Percentiles rank a stretch among this genome's conserved stretches.
Evolutionary conservation across 106 monocot species (phyloP).

Genomic region (Phalaenopsis equestris): DNA sequence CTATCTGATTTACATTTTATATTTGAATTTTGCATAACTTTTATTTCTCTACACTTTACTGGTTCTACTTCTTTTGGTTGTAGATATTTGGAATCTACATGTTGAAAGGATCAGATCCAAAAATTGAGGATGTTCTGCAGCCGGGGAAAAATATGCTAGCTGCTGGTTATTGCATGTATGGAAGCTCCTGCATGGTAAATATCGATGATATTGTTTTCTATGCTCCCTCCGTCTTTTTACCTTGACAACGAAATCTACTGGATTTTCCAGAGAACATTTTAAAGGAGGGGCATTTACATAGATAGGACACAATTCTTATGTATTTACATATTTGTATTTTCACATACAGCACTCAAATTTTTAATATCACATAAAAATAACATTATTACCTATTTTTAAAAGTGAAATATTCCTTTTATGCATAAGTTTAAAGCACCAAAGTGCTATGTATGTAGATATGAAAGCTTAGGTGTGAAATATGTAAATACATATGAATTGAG

Average conservation of each 20-base stretch:
- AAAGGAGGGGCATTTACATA: not conserved
- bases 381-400: too few relatives aligned
- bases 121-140: conserved; percentile 80
- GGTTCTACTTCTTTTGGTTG: not conserved
- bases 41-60: not conserved
- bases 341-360: too few relatives aligned
- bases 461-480: too few relatives aligned
- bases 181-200: conserved; percentile 90
- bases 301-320: too few relatives aligned
- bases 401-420: too few relatives aligned
- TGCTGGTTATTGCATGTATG: conserved; percentile 99
- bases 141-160: conserved; percentile 86
- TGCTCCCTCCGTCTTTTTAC: not conserved
- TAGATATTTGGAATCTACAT: conserved; percentile 95
- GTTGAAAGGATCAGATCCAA: conserved; percentile 43
- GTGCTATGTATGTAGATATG: too few relatives aligned
- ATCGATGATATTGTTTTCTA: not conserved
- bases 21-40: not conserved
- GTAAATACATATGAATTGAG: too few relatives aligned
- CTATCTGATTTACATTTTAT: not conserved
- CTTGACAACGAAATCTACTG: not conserved
- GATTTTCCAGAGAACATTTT: not conserved
- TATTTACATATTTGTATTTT: too few relatives aligned
- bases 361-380: too few relatives aligned
- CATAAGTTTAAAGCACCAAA: too few relatives aligned